phyloP scores from a whole-genome alignment of 768 basidiomycete genomes.

The Phylloporus scabripes region DNA sequence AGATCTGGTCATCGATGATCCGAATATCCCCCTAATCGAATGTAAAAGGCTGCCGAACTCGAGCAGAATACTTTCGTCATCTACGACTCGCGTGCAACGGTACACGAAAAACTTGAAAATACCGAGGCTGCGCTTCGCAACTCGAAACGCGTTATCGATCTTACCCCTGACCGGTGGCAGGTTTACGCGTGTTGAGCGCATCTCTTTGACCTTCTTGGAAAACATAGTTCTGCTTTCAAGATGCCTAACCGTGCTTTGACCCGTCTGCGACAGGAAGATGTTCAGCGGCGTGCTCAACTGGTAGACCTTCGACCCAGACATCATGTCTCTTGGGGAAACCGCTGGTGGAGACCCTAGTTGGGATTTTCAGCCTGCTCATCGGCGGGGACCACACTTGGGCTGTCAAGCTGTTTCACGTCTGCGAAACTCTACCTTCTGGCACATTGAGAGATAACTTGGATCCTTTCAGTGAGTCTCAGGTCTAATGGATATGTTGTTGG shows the following conservation, averaged over 20 bases:
- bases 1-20: too few species aligned
- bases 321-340: slow-evolving; percentile 54
- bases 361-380: slow-evolving; percentile 46
- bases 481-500: background rate
- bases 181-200: slow-evolving; percentile 72
- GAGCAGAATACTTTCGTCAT: slow-evolving; percentile 44
- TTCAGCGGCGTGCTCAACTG: slow-evolving; percentile 42
- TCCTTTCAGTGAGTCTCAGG: slow-evolving; percentile 47
- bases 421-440: slow-evolving; percentile 73
- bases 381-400: slow-evolving; percentile 39
- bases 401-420: slow-evolving; percentile 52
- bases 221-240: slow-evolving; percentile 44
- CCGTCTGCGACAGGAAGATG: slow-evolving; percentile 42
- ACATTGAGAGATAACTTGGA: slow-evolving; percentile 72
- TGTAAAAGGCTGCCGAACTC: slow-evolving; percentile 43
- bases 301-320: slow-evolving; percentile 33
- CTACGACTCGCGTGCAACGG: slow-evolving; percentile 72
- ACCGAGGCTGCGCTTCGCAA: slow-evolving; percentile 64
- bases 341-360: slow-evolving; percentile 60
- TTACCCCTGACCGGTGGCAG: slow-evolving; percentile 63
- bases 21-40: too few species aligned
- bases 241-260: slow-evolving; percentile 60
- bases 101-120: slow-evolving; percentile 57
- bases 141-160: slow-evolving; percentile 59
- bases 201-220: too few species aligned